Conservation (phyloP, 2,329 filamentous ascomycete species). For the Aureobasidium sp. region DNA sequence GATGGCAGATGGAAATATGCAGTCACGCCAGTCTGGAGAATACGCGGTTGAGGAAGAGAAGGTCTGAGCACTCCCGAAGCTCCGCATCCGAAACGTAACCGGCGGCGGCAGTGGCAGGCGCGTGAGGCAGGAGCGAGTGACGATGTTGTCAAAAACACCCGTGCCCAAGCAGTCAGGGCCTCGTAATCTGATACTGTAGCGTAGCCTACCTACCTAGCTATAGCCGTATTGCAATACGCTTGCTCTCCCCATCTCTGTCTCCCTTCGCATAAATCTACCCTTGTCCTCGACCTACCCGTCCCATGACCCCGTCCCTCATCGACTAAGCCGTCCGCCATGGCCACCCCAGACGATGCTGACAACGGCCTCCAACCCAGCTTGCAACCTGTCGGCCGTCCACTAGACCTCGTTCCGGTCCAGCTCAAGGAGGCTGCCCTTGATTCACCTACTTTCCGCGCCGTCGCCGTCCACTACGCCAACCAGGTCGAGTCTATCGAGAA, state of each 20-base stretch:
- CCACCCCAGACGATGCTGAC: background rate
- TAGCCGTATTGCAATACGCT: conserved; percentile 1
- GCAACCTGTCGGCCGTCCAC: conserved; percentile 31
- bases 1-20: background rate
- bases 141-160: background rate
- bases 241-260: background rate
- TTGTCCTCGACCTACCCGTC: background rate
- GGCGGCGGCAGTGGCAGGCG: background rate
- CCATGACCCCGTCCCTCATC: background rate
- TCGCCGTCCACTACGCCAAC: conserved; percentile 76
- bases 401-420: conserved; percentile 57
- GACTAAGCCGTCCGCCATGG: background rate
- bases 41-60: too few species aligned
- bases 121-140: background rate
- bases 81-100: background rate
- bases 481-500: conserved; percentile 84
- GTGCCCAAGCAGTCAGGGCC: background rate
- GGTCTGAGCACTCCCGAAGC: conserved; percentile 3
- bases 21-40: too few species aligned
- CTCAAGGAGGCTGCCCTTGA: conserved; percentile 94
- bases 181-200: background rate
- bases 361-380: conserved; percentile 20
- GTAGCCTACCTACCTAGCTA: background rate
- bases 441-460: conserved; percentile 88
- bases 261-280: background rate